These are phyloP conservation scores for Ramichloridium luteum DNA, from an alignment of 2,329 filamentous ascomycete species.

Conservation along the genomic window DNA sequence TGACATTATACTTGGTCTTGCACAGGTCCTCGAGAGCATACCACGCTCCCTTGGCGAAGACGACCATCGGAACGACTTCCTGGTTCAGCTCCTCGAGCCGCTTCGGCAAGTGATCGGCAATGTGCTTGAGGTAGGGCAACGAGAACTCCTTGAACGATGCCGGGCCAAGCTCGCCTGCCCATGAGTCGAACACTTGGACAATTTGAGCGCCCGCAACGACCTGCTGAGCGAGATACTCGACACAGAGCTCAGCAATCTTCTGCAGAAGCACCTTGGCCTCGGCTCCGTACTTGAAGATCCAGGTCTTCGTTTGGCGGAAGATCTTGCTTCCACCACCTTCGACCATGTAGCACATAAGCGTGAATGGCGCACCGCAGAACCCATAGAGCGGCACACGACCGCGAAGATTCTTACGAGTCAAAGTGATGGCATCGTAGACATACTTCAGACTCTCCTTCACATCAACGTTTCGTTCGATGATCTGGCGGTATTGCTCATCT, in stretches of 20 bases:
- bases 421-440: slow-evolving; percentile 87
- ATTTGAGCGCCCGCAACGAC: slow-evolving; percentile 89
- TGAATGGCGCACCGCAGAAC: slow-evolving; percentile 96
- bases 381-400: slow-evolving; percentile 88
- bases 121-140: slow-evolving; percentile 74
- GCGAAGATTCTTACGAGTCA: slow-evolving; percentile 76
- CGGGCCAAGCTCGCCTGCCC: slow-evolving; percentile 88
- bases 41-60: slow-evolving; percentile 97
- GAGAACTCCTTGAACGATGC: slow-evolving; percentile 72
- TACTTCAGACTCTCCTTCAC: slow-evolving; percentile 78
- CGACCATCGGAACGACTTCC: slow-evolving; percentile 84
- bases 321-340: slow-evolving; percentile 93
- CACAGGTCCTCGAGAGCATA: slow-evolving; percentile 82
- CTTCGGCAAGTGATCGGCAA: slow-evolving; percentile 66
- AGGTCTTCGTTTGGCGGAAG: slow-evolving; percentile 88
- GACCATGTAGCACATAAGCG: slow-evolving; percentile 96
- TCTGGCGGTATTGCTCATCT: slow-evolving; percentile 68
- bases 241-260: slow-evolving; percentile 88
- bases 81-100: slow-evolving; percentile 62
- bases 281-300: slow-evolving; percentile 81
- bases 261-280: slow-evolving; percentile 70
- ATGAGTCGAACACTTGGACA: slow-evolving; percentile 95
- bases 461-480: slow-evolving; percentile 69
- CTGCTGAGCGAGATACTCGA: slow-evolving; percentile 86
- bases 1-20: slow-evolving; percentile 80